Base-by-base conservation (phyloP, 495 filamentous ascomycete genomes). In the Penicillium nucicola region DNA sequence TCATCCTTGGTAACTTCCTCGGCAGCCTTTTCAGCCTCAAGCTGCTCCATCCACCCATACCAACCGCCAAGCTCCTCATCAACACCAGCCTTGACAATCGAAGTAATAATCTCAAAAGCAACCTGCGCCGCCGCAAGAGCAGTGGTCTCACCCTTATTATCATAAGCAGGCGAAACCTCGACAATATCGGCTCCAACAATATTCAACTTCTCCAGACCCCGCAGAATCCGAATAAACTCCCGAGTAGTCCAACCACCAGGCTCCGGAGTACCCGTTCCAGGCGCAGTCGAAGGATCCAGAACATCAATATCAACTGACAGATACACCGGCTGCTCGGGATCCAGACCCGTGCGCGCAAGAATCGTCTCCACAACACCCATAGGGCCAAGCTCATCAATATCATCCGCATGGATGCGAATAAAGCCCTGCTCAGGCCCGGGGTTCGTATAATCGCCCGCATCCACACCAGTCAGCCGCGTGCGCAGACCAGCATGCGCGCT, bases 111-210 rank as follows among this genome's bases (percentile, higher is more conserved):
- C 75, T 95, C 89, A 67, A 84, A 95, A 14, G 84, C 85, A 17
- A 87, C 79, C 74, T 92, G 88, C 9, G 88, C 87, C 0, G 85
- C 89, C n/a, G 86, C 88, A 56, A 93, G 74, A 40, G 89, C 88
- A 33, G 89, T 95, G 61, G 86, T 84, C 77, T 95, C 89, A 0
- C 86, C 88, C 41, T 78, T 81, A 5, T 88, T 89, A 68, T 93
- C 88, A 65, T 95, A 93, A 11, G 88, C 87, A 1, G 89, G 89
- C 38, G 86, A 84, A 12, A 95, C 89, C 77, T 95, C 89, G 18
- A 95, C 89, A 53, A 92, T 84, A 68, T 89, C 86, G 4, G 83
- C 85, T 0, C 86, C 86, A 15, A 90, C 84, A 1, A 89, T 58
- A 62, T 89, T 88, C 62, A 90, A 53, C 31, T 75, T 77, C 71